These are phyloP conservation scores for Russula vinacea DNA, from an alignment of 768 basidiomycete species.

Conservation along the genomic window DNA sequence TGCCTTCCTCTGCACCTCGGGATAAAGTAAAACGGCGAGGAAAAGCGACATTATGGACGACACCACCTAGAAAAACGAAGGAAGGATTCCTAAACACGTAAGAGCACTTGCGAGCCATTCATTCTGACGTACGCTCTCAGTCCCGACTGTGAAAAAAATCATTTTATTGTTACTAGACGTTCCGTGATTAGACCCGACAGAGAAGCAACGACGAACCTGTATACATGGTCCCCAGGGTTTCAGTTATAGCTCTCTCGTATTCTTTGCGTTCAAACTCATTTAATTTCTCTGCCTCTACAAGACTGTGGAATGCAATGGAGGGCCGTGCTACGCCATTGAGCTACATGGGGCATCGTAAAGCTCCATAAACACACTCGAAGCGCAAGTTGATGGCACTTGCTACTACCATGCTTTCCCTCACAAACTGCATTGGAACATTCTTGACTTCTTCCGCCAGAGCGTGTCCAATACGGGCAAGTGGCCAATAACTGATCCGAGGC, in stretches of 20 bases:
- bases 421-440: conserved; percentile 3
- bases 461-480: conserved; percentile 11
- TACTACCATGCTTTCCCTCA: conserved; percentile 6
- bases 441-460: not conserved
- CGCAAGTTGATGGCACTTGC: no score
- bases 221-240: conserved; percentile 9
- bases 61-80: not conserved
- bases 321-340: not conserved
- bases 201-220: not conserved
- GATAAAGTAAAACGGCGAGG: conserved; percentile 7
- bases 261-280: not conserved
- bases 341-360: not conserved
- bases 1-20: conserved; percentile 19
- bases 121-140: not conserved
- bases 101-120: not conserved
- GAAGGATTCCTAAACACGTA: not conserved
- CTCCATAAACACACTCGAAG: not conserved
- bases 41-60: not conserved
- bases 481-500: conserved; percentile 16
- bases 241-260: not conserved
- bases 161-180: not conserved
- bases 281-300: not conserved
- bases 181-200: not conserved
- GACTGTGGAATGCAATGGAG: not conserved
- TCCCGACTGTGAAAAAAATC: not conserved